phyloP scores from a whole-genome alignment of 1,284 basidiomycete species.

The Tylopilus orsonianus region DNA sequence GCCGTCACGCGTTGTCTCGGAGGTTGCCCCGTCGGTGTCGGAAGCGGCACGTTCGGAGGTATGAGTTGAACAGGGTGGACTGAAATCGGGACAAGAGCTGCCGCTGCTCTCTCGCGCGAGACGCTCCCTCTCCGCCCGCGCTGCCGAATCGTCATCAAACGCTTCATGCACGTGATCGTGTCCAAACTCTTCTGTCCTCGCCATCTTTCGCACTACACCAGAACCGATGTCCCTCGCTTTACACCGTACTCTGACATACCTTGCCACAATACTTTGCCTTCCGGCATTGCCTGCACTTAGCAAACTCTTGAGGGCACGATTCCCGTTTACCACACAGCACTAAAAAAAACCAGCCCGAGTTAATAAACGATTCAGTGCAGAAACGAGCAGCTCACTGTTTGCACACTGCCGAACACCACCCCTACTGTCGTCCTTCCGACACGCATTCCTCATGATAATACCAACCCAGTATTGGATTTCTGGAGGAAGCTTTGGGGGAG shows the following conservation, averaged over 20 bases:
- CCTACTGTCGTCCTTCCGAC: slow-evolving; percentile 90
- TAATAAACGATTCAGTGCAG: not conserved
- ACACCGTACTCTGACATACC: slow-evolving; percentile 95
- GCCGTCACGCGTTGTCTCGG: slow-evolving; percentile 31
- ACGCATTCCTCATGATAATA: slow-evolving; percentile 99
- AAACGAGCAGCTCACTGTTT: slow-evolving; percentile 63
- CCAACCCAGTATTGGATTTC: slow-evolving; percentile 99
- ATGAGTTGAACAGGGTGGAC: slow-evolving; percentile 16
- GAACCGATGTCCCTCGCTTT: slow-evolving; percentile 95
- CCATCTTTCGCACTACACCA: slow-evolving; percentile 80
- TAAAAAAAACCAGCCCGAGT: slow-evolving; percentile 28
- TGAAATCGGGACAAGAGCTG: slow-evolving; percentile 19
- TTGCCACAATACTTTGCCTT: slow-evolving; percentile 99
- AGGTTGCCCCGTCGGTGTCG: slow-evolving; percentile 13
- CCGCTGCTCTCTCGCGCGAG: slow-evolving; percentile 32
- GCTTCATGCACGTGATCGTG: slow-evolving; percentile 23
- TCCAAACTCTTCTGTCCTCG: slow-evolving; percentile 51
- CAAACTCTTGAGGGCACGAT: slow-evolving; percentile 90
- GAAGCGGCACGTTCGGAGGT: slow-evolving; percentile 17
- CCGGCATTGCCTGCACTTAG: slow-evolving; percentile 92
- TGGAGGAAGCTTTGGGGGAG: slow-evolving; percentile 71
- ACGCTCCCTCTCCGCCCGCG: slow-evolving; percentile 31
- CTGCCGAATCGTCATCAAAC: slow-evolving; percentile 12
- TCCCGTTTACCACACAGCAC: slow-evolving; percentile 98
- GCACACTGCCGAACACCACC: slow-evolving; percentile 98